These are phyloP conservation scores for Plenodomus lindquistii DNA, from an alignment of 2,329 filamentous ascomycete species.

Conservation along the genomic window DNA sequence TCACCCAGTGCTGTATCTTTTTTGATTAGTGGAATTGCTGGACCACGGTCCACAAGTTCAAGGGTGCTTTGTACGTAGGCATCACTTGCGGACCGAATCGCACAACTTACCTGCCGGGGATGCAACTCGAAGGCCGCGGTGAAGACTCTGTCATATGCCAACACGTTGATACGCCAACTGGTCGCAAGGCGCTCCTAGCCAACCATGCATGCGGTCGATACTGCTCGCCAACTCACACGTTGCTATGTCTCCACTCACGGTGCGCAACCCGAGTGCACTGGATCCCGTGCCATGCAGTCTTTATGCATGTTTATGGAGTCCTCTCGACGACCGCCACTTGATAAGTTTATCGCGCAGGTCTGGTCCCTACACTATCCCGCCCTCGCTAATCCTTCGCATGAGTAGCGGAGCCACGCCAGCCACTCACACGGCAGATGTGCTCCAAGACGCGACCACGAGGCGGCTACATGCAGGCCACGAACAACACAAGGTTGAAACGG, in stretches of 20 bases:
- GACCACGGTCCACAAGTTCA: too few relatives aligned
- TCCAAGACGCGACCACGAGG: slow-evolving; percentile 31
- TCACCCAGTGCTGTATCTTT: background rate
- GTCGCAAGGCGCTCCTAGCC: slow-evolving; percentile 14
- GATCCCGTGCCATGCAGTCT: slow-evolving; percentile 19
- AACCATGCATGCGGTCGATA: slow-evolving; percentile 7
- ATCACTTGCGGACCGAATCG: too few relatives aligned
- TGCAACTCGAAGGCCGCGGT: too few relatives aligned
- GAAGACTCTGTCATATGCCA: too few relatives aligned
- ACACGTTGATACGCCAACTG: too few relatives aligned
- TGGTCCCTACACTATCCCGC: slow-evolving; percentile 20
- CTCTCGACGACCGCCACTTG: slow-evolving; percentile 16
- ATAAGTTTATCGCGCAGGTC: slow-evolving; percentile 22
- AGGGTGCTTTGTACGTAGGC: too few relatives aligned
- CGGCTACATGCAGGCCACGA: slow-evolving; percentile 32
- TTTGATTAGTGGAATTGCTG: background rate
- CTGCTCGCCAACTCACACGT: background rate
- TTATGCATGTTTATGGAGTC: slow-evolving; percentile 17
- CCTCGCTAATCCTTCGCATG: slow-evolving; percentile 12
- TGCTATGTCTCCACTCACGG: background rate
- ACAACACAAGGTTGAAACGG: slow-evolving; percentile 31
- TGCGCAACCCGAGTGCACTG: slow-evolving; percentile 5
- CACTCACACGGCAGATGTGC: slow-evolving; percentile 23
- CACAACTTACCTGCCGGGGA: too few relatives aligned
- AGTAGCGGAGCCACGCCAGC: slow-evolving; percentile 14